Base-by-base conservation (phyloP, 1,139 yeast species). In the Debaryomyces subglobosus region DNA sequence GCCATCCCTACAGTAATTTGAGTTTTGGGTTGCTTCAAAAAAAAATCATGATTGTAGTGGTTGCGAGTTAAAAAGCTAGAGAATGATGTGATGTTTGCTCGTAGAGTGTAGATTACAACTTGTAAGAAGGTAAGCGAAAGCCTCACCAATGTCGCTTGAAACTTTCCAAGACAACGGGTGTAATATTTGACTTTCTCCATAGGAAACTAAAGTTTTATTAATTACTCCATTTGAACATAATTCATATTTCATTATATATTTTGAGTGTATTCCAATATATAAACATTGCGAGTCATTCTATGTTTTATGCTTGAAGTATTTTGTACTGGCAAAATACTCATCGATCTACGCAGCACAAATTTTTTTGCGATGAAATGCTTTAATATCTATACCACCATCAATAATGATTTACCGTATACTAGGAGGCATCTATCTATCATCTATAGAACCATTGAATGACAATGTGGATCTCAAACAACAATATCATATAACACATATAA, bases 341-440 rank as follows among this genome's bases (percentile, higher is more conserved):
- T 40, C 43, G 43, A 40, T 39, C 33, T 40, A 20, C 43, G 43
- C 42, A 40, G 43, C 27, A 10, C 12, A 30, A 40, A 20, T 40
- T 40, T 40, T 40, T 40, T 40, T 30, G 30, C 40, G 40, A 37
- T 37, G 30, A 25, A 37, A 37, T 21, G 12, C 9, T 37, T 9
- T 18, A n/a, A 30, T 21, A 15, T 25, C 16, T 27, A 12, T 13
- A 8, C 12, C n/a, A 15, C 15, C 15, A 12, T 9, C 21, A 30
- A 20, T 21, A 25, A 44, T 63, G 61, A 56, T 70, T 12, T 58
- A 65, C 49, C 71, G 94, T 56, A 75, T 87, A 15, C 62, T 87
- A 10, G 94, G 94, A 12, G 85, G 84, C 2, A 72, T 87, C 2
- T 84, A 80, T 63, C 60, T 86, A 23, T 84, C 90, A 5, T 78